Evolutionary conservation across 2,329 filamentous ascomycete species (phyloP).

Genomic region (Xylaria sp.): DNA sequence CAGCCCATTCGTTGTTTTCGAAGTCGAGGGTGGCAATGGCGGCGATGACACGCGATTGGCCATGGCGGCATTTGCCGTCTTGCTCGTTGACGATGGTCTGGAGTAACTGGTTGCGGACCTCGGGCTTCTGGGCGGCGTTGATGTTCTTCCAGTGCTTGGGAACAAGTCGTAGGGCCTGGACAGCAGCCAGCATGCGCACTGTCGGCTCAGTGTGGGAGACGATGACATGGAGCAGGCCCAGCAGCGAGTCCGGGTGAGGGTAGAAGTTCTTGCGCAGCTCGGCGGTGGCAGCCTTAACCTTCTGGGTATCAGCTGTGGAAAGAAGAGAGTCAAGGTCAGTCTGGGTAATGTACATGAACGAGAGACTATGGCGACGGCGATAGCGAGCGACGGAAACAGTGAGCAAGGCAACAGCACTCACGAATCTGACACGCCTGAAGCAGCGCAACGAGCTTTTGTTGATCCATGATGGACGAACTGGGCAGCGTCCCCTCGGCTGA

Average conservation of each 20-base stretch:
- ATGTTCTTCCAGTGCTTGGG: conserved; percentile 86
- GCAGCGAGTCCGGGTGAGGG: conserved; percentile 82
- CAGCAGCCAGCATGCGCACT: conserved; percentile 88
- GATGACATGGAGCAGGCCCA: conserved; percentile 87
- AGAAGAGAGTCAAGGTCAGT: conserved; percentile 49
- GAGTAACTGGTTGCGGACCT: conserved; percentile 84
- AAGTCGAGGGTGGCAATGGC: conserved; percentile 88
- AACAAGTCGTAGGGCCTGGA: conserved; percentile 86
- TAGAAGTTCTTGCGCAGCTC: conserved; percentile 95
- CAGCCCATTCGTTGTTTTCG: conserved; percentile 84
- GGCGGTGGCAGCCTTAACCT: conserved; percentile 88
- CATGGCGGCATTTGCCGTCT: conserved; percentile 81
- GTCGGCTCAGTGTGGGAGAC: conserved; percentile 78
- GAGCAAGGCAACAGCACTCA: conserved; percentile 60
- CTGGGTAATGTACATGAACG: conserved; percentile 21
- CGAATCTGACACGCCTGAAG: conserved; percentile 88
- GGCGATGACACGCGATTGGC: conserved; percentile 86
- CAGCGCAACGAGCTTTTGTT: conserved; percentile 85
- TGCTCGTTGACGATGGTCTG: conserved; percentile 85
- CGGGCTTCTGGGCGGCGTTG: conserved; percentile 77
- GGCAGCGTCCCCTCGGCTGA: conserved; percentile 28
- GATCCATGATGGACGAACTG: conserved; percentile 68
- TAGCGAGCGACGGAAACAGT: conserved; percentile 2
- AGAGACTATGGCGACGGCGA: not conserved
- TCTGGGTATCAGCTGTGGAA: conserved; percentile 80